These are phyloP conservation scores for Petunia axillaris DNA, from an alignment of 257 asterid species.

Conservation along the genomic window DNA sequence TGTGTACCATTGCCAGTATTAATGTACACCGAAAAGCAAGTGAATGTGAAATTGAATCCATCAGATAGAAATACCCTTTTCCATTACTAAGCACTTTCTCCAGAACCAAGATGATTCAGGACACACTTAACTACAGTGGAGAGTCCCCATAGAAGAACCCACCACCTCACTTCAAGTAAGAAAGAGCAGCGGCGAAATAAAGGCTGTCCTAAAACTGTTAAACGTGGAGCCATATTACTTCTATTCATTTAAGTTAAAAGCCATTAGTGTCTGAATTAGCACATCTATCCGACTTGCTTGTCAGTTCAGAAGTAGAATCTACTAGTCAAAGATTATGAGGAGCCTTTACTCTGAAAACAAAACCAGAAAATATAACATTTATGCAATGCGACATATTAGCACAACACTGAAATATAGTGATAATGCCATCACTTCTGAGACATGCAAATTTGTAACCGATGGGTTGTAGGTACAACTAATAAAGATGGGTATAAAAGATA, in stretches of 20 bases:
- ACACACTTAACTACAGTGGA: not conserved
- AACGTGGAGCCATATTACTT: not conserved
- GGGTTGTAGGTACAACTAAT: not conserved
- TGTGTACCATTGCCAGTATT: not conserved
- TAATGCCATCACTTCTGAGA: not conserved
- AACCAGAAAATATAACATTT: not conserved
- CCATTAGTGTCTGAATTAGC: not conserved
- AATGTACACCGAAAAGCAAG: not conserved
- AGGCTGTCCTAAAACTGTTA: not conserved
- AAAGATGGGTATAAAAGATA: not conserved
- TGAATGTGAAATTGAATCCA: not conserved
- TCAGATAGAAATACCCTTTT: not conserved
- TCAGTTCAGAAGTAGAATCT: not conserved
- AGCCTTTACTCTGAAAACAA: not conserved
- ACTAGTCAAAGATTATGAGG: not conserved
- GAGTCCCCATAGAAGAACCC: not conserved
- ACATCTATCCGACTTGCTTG: not conserved
- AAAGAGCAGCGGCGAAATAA: not conserved
- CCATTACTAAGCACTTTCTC: not conserved
- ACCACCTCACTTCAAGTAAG: not conserved
- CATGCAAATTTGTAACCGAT: not conserved
- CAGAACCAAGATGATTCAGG: conserved; percentile 14
- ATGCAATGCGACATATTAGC: not conserved
- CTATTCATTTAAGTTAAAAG: conserved; percentile 11
- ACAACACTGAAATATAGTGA: not conserved